Conservation (phyloP, 768 basidiomycete genomes). For the Hortiboletus flavorubellus region DNA sequence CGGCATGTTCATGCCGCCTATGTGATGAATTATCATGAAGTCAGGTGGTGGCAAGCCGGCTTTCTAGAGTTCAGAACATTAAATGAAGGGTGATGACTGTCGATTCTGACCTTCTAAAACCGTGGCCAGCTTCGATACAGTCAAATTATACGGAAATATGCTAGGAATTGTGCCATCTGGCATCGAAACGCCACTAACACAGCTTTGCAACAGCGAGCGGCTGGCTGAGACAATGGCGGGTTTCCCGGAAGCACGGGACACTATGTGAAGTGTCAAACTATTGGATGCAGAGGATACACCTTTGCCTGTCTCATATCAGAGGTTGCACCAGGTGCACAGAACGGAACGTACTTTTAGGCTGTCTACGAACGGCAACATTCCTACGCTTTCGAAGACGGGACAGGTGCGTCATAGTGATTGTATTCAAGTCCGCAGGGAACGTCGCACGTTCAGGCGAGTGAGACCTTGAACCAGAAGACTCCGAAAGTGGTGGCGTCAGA, state of each 20-base stretch:
- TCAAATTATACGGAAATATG: slow-evolving; percentile 31
- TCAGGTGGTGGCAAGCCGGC: slow-evolving; percentile 64
- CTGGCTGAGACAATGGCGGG: slow-evolving; percentile 59
- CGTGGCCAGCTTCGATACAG: slow-evolving; percentile 44
- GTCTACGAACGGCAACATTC: slow-evolving; percentile 26
- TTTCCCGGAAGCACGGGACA: slow-evolving; percentile 61
- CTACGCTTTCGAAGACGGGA: slow-evolving; percentile 20
- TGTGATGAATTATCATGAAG: slow-evolving; percentile 69
- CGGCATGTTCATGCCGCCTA: slow-evolving; percentile 38
- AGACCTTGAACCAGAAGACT: slow-evolving; percentile 62
- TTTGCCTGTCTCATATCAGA: slow-evolving; percentile 14
- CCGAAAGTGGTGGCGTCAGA: slow-evolving; percentile 74
- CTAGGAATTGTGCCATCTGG: background rate
- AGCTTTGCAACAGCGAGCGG: slow-evolving; percentile 38
- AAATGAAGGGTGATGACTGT: background rate
- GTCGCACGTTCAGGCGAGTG: slow-evolving; percentile 47
- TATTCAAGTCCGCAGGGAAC: slow-evolving; percentile 10
- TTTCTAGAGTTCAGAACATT: slow-evolving; percentile 37
- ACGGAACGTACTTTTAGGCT: slow-evolving; percentile 20
- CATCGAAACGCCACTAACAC: background rate
- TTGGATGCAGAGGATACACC: slow-evolving; percentile 6
- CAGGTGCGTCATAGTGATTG: slow-evolving; percentile 19
- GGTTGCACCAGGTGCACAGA: background rate
- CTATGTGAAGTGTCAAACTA: slow-evolving; percentile 49
- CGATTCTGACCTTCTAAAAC: slow-evolving; percentile 55